A percentile compares a stretch with the other conserved stretches of the same genome.
These are phyloP conservation scores for Prunus yedoensis DNA, from an alignment of 331 rosid genomes.

Conservation along the genomic window DNA sequence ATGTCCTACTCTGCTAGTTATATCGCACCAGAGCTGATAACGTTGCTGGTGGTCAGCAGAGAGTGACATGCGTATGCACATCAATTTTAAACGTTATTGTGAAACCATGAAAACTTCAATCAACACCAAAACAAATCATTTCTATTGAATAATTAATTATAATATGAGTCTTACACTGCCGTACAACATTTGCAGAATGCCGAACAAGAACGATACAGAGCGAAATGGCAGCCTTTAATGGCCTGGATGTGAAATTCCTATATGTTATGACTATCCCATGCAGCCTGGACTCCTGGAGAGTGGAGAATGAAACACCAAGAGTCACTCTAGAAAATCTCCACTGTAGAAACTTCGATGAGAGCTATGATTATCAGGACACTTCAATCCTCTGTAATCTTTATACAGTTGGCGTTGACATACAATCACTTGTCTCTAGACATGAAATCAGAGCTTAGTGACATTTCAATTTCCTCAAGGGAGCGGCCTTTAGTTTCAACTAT, in stretches of 20 bases:
- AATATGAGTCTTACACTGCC: no score
- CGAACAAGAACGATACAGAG: neutral
- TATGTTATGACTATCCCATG: neutral
- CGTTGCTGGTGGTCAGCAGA: no score
- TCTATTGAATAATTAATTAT: no score
- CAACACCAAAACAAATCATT: no score
- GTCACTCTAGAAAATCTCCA: neutral
- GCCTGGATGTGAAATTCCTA: neutral
- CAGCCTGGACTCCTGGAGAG: neutral
- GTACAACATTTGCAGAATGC: no score
- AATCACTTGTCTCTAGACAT: constrained; percentile 32
- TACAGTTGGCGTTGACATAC: neutral
- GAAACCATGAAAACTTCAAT: no score
- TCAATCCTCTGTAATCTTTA: neutral
- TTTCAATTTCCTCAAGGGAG: constrained; percentile 87
- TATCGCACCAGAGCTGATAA: no score
- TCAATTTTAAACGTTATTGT: no score
- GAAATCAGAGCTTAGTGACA: constrained; percentile 47
- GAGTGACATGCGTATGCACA: no score
- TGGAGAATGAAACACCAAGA: neutral
- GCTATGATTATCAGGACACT: neutral
- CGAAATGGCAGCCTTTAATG: neutral
- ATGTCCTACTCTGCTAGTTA: no score
- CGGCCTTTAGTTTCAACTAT: constrained; percentile 79
- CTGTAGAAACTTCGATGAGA: neutral